Base-by-base conservation (phyloP, 164 flowering plant species). In the Stephania yunnanensis region DNA sequence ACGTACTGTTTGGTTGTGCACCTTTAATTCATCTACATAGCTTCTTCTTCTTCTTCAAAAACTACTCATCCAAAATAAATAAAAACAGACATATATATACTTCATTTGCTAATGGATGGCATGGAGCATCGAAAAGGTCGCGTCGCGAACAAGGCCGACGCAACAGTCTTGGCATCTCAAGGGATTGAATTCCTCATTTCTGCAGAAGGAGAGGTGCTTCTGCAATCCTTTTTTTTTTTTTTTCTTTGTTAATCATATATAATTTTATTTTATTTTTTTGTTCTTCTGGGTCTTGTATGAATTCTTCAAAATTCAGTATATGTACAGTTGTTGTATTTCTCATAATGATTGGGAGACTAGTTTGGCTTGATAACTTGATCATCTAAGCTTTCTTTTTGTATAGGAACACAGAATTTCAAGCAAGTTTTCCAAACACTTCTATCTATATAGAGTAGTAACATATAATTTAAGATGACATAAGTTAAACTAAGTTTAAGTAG, bases 171-270 rank as follows among this genome's bases (percentile, higher is more conserved):
- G 71, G 81, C 81, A 53, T 73, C 87, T 7, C 76, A 83, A 75
- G 88, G 85, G 44, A 80, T 84, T 68, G 84, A 87, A n/a, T 86
- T 81, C 76, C 87, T 86, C 46, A 3, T 82, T 50, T 85, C 90
- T 69, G 67, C 74, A 46, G 75, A 80, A 74, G 85, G 79, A 73
- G 79, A 86, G 88, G 90, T 87, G 81, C 13, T 42, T 25, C 10
- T 22, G 7, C 36, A 75, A 22, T 8, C 52, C 12, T 15, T 2
- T 74, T 3, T 25, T 25, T 25, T 25, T 25, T 25, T 25, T 69
- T 19, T 13, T n/a, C 48, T 53, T n/a, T 10, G 7, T 3, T 29
- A 48, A 69, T 4, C 44, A 25, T 68, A 68, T 42, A 70, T 46
- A 70, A 2, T 71, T 17, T 48, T 6, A n/a, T n/a, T n/a, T n/a